A percentile compares a stretch with the other conserved stretches of the same genome.
These are phyloP conservation scores for Puccinia coronata DNA, from an alignment of 1,284 basidiomycete genomes.

Conservation along the genomic window DNA sequence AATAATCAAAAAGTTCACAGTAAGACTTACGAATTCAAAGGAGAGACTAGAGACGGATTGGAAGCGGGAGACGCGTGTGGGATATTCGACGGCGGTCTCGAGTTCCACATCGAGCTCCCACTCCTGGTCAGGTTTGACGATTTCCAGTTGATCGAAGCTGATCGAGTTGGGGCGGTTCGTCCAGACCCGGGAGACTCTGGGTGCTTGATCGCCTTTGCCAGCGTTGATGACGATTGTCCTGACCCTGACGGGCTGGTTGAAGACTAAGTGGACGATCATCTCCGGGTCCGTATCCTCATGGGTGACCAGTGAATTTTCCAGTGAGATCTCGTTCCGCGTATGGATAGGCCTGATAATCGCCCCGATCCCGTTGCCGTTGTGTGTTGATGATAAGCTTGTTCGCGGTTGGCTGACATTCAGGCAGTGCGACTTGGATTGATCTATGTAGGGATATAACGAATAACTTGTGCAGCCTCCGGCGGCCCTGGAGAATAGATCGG, in stretches of 20 bases:
- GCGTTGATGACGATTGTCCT: constrained; percentile 36
- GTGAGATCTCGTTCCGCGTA: constrained; percentile 26
- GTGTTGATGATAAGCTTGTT: neutral
- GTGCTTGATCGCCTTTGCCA: constrained; percentile 27
- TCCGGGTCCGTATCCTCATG: constrained; percentile 35
- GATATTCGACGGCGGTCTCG: constrained; percentile 43
- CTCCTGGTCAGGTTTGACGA: constrained; percentile 41
- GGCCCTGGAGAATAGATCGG: constrained; percentile 27
- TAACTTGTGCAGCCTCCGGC: constrained; percentile 25
- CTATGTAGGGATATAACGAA: constrained; percentile 45
- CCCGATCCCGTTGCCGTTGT: neutral
- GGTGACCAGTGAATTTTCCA: constrained; percentile 26
- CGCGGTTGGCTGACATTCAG: constrained; percentile 35
- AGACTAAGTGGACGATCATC: constrained; percentile 46
- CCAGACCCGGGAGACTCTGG: constrained; percentile 29
- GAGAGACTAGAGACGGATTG: constrained; percentile 48
- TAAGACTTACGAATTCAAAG: constrained; percentile 36
- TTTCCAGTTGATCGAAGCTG: constrained; percentile 34
- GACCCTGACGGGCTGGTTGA: constrained; percentile 36
- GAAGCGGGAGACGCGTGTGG: constrained; percentile 40
- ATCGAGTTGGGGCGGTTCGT: constrained; percentile 28
- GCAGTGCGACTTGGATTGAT: constrained; percentile 33
- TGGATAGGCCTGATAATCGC: constrained; percentile 36
- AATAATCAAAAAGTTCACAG: neutral
- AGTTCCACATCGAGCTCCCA: constrained; percentile 33